Conservation (phyloP, 345 rosid species). For the Dipteronia dyeriana region DNA sequence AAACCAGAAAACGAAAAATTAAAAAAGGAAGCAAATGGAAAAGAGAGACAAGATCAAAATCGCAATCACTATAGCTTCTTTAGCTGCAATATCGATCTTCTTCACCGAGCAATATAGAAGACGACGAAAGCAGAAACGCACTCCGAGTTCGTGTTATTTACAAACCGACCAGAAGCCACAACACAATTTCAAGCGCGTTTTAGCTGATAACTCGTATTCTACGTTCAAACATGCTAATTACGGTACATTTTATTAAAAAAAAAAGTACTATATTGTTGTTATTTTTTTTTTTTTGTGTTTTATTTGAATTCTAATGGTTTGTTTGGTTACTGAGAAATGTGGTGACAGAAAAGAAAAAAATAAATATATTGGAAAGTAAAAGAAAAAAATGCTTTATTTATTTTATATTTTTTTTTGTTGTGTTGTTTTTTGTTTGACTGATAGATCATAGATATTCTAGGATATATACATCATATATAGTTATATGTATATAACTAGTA, state of each 20-base stretch:
- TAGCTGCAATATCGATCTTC: slow-evolving; percentile 50
- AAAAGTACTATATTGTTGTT: background rate
- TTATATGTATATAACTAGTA: too few relatives aligned
- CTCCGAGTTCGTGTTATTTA: slow-evolving; percentile 56
- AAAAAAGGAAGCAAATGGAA: slow-evolving; percentile 36
- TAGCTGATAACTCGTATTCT: slow-evolving; percentile 86
- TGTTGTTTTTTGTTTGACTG: background rate
- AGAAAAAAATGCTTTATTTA: too few relatives aligned
- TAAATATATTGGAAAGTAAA: background rate
- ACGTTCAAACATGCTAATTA: slow-evolving; percentile 66
- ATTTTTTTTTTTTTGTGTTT: background rate
- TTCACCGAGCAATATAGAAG: slow-evolving; percentile 43
- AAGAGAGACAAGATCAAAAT: slow-evolving; percentile 41
- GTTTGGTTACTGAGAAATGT: background rate
- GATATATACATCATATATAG: too few relatives aligned
- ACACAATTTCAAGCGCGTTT: slow-evolving; percentile 63
- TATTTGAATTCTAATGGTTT: background rate
- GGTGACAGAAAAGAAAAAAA: background rate
- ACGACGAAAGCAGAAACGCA: slow-evolving; percentile 41
- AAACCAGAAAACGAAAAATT: background rate
- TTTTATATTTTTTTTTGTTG: too few relatives aligned
- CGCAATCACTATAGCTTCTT: slow-evolving; percentile 46
- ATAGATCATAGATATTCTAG: too few relatives aligned
- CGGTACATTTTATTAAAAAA: slow-evolving; percentile 26
- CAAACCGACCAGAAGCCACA: slow-evolving; percentile 74